phyloP scores from a whole-genome alignment of 1,139 yeast species.

The Debaryomyces coudertii region DNA sequence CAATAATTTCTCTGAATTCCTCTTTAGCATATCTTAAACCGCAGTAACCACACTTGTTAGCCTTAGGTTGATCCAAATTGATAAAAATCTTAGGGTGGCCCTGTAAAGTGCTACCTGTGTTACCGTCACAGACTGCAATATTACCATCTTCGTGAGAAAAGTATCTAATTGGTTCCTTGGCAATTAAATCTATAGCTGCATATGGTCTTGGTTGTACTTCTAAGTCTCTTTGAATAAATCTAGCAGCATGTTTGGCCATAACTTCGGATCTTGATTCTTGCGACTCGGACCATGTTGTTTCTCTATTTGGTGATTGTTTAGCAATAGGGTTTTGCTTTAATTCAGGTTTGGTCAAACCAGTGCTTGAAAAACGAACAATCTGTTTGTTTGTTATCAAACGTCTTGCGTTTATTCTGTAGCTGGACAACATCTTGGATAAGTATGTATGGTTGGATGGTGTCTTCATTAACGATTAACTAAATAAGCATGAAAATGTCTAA shows the following conservation, averaged over 20 bases:
- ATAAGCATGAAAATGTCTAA: constrained; percentile 9
- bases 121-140: constrained; percentile 85
- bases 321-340: constrained; percentile 38
- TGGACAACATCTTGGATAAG: constrained; percentile 8
- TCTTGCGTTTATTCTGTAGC: constrained; percentile 12
- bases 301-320: constrained; percentile 77
- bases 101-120: constrained; percentile 65
- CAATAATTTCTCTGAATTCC: constrained; percentile 44
- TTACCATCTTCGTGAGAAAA: constrained; percentile 53
- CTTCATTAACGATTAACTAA: not conserved
- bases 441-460: not conserved
- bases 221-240: constrained; percentile 75
- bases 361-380: constrained; percentile 20
- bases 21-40: constrained; percentile 67
- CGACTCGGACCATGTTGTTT: constrained; percentile 67
- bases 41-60: constrained; percentile 80
- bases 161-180: constrained; percentile 70
- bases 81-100: constrained; percentile 88
- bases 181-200: constrained; percentile 84
- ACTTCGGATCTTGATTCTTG: constrained; percentile 68
- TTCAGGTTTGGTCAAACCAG: constrained; percentile 44
- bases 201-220: constrained; percentile 74
- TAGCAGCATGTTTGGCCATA: constrained; percentile 54
- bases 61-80: constrained; percentile 74
- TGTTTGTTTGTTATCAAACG: constrained; percentile 14